Percentiles rank a stretch among this genome's conserved stretches.
Evolutionary conservation across 2,329 filamentous ascomycete species (phyloP).

Genomic region (Aspergillus hortae): DNA sequence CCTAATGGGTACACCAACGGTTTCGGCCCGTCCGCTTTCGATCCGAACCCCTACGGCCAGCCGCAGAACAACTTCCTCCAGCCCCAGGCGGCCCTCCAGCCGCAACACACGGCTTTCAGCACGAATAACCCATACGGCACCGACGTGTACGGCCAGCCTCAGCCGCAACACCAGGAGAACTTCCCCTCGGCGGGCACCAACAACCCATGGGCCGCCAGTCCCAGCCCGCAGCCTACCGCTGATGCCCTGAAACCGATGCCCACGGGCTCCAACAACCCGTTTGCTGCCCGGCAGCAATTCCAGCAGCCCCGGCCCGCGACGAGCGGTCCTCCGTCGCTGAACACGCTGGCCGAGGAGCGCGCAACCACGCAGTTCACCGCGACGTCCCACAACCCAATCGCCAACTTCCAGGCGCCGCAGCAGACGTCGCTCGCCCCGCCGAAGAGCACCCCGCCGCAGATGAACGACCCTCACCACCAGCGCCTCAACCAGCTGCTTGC

Average conservation of each 20-base stretch:
- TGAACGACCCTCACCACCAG: constrained; percentile 57
- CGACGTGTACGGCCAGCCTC: constrained; percentile 49
- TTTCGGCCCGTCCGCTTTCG: constrained; percentile 66
- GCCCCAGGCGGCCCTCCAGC: constrained; percentile 52
- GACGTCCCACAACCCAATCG: constrained; percentile 47
- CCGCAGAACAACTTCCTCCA: constrained; percentile 44
- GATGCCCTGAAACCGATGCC: constrained; percentile 73
- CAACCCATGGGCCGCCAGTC: constrained; percentile 79
- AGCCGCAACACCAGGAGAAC: constrained; percentile 53
- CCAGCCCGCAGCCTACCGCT: constrained; percentile 49
- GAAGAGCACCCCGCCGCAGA: constrained; percentile 30
- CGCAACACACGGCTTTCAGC: constrained; percentile 58
- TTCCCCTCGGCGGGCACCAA: constrained; percentile 76
- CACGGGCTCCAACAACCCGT: constrained; percentile 97
- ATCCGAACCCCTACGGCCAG: constrained; percentile 50
- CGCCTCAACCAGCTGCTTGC: constrained; percentile 84
- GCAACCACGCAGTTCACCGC: constrained; percentile 61
- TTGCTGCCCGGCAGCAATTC: constrained; percentile 66
- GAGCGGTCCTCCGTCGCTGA: constrained; percentile 65
- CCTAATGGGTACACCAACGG: constrained; percentile 67
- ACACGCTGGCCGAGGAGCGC: constrained; percentile 78
- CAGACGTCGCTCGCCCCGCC: constrained; percentile 25
- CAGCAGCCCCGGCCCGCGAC: constrained; percentile 47
- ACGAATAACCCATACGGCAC: constrained; percentile 55
- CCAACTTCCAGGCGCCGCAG: constrained; percentile 44